Evolutionary conservation across 73 alveolate genomes (phyloP).

Genomic region (Uronychia binucleata): DNA sequence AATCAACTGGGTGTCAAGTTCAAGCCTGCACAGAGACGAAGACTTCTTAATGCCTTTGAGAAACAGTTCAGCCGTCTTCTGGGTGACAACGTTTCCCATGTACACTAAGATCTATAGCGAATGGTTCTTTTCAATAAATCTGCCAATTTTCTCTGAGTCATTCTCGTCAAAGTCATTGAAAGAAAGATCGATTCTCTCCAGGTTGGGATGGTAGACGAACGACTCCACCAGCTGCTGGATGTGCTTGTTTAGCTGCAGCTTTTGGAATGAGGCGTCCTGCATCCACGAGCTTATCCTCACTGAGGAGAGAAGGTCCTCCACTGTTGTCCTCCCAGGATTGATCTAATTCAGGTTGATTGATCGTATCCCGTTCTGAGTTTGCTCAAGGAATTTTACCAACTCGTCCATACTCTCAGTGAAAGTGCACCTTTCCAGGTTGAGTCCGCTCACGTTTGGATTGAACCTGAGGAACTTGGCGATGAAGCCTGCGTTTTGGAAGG

Average conservation of each 20-base stretch:
- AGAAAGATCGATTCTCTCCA: background rate
- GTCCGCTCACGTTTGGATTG: background rate
- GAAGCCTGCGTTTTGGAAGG: background rate
- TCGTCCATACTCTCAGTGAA: constrained; percentile 2
- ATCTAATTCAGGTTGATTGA: background rate
- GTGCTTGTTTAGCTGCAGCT: background rate
- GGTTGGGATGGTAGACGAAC: background rate
- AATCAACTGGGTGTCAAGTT: background rate
- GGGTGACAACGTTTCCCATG: background rate
- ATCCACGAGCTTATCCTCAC: background rate
- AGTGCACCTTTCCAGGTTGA: background rate
- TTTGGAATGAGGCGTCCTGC: background rate
- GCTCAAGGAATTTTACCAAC: background rate
- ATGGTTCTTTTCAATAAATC: background rate
- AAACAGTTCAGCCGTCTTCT: background rate
- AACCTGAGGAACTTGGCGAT: constrained; percentile 1
- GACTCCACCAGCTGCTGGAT: background rate
- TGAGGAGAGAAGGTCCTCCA: background rate
- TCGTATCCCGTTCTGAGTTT: background rate
- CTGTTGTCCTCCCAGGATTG: background rate
- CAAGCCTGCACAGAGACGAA: background rate
- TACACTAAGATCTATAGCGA: background rate
- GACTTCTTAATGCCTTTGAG: background rate
- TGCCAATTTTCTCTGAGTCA: too few species aligned
- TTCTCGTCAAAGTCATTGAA: background rate